Evolutionary conservation across 441 rosid species (phyloP).

Genomic region (Croton setiger): DNA sequence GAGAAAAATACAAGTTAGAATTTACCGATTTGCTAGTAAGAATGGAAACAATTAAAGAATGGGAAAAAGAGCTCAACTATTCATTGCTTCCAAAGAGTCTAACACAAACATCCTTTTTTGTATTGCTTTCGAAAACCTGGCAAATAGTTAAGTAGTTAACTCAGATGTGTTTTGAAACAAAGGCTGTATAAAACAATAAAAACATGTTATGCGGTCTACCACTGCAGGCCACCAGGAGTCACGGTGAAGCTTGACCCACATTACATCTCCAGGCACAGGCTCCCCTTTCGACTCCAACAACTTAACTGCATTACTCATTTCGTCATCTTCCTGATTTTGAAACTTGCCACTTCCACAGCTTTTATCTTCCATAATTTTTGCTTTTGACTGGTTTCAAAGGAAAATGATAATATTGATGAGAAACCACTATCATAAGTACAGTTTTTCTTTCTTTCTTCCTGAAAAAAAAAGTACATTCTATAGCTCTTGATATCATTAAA

Average conservation of each 20-base stretch:
- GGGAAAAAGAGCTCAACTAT: conserved; percentile 37
- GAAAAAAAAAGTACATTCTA: too few species aligned
- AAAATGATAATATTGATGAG: background rate
- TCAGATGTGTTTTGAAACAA: background rate
- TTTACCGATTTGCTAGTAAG: background rate
- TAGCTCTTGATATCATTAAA: too few species aligned
- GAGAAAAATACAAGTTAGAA: conserved; percentile 6
- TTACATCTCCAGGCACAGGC: conserved; percentile 34
- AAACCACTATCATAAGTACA: background rate
- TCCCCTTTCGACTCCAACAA: conserved; percentile 20
- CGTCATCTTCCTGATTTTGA: conserved; percentile 15
- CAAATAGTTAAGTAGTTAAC: conserved; percentile 20
- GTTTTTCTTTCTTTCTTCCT: too few species aligned
- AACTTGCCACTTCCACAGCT: conserved; percentile 12
- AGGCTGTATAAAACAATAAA: conserved; percentile 1
- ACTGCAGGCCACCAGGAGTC: conserved; percentile 62
- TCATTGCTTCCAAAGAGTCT: conserved; percentile 56
- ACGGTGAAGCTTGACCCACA: conserved; percentile 40
- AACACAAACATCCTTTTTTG: conserved; percentile 38
- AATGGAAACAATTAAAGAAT: conserved; percentile 5
- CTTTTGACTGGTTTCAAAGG: conserved; percentile 12
- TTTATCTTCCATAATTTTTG: conserved; percentile 25
- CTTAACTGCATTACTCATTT: conserved; percentile 19
- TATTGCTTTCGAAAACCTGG: conserved; percentile 42
- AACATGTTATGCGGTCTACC: conserved; percentile 31